A percentile compares a stretch with the other conserved stretches of the same genome.
Evolutionary conservation across 805 yeast species (phyloP).

Genomic region (Ascoidea tarda): DNA sequence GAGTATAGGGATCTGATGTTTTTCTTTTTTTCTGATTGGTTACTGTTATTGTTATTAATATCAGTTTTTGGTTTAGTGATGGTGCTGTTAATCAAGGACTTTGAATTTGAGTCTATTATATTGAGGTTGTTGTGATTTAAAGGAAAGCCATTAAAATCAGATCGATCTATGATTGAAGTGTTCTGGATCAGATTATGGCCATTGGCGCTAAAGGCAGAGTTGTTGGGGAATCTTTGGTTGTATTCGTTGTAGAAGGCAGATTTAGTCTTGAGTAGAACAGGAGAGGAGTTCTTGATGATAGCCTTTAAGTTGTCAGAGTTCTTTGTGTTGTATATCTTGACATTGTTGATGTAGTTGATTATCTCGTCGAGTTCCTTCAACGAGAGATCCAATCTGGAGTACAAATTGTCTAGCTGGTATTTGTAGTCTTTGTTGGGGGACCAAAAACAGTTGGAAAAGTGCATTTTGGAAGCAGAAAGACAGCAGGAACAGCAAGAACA

Average conservation of each 20-base stretch:
- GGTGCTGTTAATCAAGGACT: background rate
- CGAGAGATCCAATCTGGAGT: background rate
- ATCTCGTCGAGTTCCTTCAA: background rate
- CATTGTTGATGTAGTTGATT: background rate
- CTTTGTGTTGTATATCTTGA: background rate
- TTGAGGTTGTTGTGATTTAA: no score
- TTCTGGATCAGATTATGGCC: no score
- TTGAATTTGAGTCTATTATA: background rate
- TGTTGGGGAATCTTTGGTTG: background rate
- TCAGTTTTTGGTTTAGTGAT: no score
- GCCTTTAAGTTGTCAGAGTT: background rate
- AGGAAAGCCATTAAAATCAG: background rate
- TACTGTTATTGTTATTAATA: no score
- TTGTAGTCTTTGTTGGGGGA: background rate
- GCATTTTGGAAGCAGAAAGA: background rate
- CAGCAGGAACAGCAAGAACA: no score
- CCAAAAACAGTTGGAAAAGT: background rate
- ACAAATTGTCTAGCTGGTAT: background rate
- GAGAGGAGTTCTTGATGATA: background rate
- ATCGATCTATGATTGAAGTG: background rate
- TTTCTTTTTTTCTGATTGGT: no score
- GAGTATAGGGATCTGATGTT: slow-evolving; percentile 5
- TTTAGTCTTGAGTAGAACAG: background rate
- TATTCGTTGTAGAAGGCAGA: background rate
- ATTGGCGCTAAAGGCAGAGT: no score